Conservation (phyloP, 2,329 filamentous ascomycete species). For the Trichoderma sp. region DNA sequence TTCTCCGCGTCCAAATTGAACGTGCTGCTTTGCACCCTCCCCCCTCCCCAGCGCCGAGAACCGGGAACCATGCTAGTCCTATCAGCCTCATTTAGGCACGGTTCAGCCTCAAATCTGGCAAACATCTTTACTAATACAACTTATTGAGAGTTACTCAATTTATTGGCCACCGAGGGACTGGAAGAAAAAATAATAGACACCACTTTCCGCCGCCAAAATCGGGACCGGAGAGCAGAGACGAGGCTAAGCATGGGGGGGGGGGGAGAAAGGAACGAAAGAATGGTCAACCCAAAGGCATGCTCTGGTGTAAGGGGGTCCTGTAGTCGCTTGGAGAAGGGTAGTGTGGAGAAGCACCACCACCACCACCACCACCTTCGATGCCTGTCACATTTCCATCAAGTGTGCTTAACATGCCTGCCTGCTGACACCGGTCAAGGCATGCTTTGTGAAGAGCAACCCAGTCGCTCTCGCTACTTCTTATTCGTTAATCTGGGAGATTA, state of each 20-base stretch:
- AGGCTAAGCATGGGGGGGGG: neutral
- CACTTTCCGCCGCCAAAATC: neutral
- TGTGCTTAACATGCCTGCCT: neutral
- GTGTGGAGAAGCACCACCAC: neutral
- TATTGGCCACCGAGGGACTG: neutral
- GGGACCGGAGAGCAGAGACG: neutral
- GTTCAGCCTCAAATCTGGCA: neutral
- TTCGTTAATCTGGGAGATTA: neutral
- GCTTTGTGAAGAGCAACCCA: neutral
- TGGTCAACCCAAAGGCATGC: neutral
- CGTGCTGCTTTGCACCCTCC: neutral
- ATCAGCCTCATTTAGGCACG: slow-evolving; percentile 5
- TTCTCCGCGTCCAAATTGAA: neutral
- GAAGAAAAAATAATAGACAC: neutral
- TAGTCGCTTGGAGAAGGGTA: neutral
- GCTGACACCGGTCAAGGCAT: neutral
- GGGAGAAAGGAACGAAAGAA: neutral
- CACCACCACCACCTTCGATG: neutral
- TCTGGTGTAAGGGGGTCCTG: neutral
- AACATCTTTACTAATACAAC: neutral
- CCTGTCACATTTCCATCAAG: neutral
- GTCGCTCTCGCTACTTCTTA: neutral
- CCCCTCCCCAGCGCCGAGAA: neutral
- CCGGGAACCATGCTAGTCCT: neutral
- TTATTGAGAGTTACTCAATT: neutral